phyloP scores from a whole-genome alignment of 2,329 filamentous ascomycete species.

The Chaetothyriales sp. region DNA sequence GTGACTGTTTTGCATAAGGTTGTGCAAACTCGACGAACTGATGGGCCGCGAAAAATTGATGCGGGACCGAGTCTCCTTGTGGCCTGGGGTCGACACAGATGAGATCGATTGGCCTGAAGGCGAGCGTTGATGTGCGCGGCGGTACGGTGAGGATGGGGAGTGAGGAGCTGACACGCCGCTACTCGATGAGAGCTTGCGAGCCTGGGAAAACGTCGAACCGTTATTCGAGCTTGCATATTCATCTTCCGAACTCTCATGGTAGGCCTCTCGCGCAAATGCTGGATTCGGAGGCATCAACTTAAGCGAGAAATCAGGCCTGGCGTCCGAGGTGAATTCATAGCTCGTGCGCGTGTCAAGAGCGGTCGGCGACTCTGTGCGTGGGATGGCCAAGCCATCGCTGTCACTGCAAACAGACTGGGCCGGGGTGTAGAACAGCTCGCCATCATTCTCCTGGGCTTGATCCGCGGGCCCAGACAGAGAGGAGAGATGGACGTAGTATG shows the following conservation, averaged over 20 bases:
- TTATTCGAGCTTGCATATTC: slow-evolving; percentile 47
- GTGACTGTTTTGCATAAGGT: slow-evolving; percentile 8
- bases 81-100: slow-evolving; percentile 30
- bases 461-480: slow-evolving; percentile 22
- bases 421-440: background rate
- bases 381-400: slow-evolving; percentile 17
- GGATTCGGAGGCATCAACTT: slow-evolving; percentile 11
- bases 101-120: slow-evolving; percentile 74
- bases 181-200: slow-evolving; percentile 64
- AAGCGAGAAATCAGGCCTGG: slow-evolving; percentile 8
- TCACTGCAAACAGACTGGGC: slow-evolving; percentile 8
- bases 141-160: slow-evolving; percentile 49
- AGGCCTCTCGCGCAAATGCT: slow-evolving; percentile 22
- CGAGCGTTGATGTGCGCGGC: slow-evolving; percentile 53
- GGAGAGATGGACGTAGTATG: slow-evolving; percentile 62
- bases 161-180: slow-evolving; percentile 46
- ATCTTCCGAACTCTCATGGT: slow-evolving; percentile 54
- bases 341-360: slow-evolving; percentile 2
- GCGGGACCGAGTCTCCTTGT: slow-evolving; percentile 51
- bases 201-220: slow-evolving; percentile 48
- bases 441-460: background rate
- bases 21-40: slow-evolving; percentile 43
- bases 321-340: background rate
- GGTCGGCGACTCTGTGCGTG: slow-evolving; percentile 16
- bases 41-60: slow-evolving; percentile 92